These are phyloP conservation scores for Hypomyces perniciosus DNA, from an alignment of 2,329 filamentous ascomycete genomes.

Conservation along the genomic window DNA sequence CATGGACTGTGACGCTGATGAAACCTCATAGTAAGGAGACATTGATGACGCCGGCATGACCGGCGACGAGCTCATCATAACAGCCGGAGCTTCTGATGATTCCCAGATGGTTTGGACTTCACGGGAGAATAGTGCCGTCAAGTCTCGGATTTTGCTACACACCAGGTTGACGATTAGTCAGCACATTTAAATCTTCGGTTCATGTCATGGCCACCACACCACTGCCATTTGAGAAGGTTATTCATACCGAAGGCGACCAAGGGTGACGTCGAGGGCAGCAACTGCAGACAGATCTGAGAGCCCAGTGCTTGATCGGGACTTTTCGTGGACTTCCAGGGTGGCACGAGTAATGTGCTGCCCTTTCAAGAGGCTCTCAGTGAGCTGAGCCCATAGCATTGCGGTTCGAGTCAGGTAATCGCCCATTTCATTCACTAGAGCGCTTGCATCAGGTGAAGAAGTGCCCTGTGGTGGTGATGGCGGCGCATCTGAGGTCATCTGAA, in stretches of 20 bases:
- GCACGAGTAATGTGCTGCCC: conserved; percentile 28
- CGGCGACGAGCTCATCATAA: conserved; percentile 13
- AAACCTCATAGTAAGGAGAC: conserved; percentile 19
- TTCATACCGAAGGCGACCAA: conserved; percentile 29
- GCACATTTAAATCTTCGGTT: not conserved
- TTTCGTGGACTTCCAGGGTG: conserved; percentile 23
- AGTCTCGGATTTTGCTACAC: conserved; percentile 29
- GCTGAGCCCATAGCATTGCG: conserved; percentile 27
- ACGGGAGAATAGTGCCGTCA: conserved; percentile 28
- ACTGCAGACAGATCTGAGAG: conserved; percentile 26
- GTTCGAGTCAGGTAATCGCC: conserved; percentile 32
- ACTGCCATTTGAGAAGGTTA: not conserved
- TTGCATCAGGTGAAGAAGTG: conserved; percentile 14
- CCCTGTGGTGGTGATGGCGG: conserved; percentile 9
- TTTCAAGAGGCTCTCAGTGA: conserved; percentile 29
- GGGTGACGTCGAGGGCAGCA: conserved; percentile 27
- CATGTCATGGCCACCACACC: not conserved
- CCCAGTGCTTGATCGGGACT: conserved; percentile 18
- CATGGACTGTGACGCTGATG: conserved; percentile 15
- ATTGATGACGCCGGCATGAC: conserved; percentile 16
- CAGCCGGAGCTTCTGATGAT: conserved; percentile 9
- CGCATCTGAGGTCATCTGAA: conserved; percentile 16
- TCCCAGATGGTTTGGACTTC: conserved; percentile 30
- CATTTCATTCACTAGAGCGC: conserved; percentile 28
- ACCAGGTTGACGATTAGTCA: conserved; percentile 9